A percentile compares a stretch with the other conserved stretches of the same genome.
phyloP scores from a whole-genome alignment of 2,329 filamentous ascomycete genomes.

The Magnaporthiopsis poae region DNA sequence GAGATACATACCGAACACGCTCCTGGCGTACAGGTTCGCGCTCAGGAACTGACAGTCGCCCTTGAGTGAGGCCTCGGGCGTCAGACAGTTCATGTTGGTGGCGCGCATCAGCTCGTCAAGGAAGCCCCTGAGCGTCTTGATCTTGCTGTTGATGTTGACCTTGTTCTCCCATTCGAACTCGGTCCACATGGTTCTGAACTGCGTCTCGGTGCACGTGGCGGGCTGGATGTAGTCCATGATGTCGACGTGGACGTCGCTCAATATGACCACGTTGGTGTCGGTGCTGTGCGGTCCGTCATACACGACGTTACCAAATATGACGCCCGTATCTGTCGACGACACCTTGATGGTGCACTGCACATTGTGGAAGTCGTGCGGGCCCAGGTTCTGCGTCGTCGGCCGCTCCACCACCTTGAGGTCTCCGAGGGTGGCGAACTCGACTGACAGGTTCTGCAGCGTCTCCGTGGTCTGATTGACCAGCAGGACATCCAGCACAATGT shows the following conservation, averaged over 20 bases:
- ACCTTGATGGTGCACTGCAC: conserved; percentile 98
- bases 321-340: conserved; percentile 91
- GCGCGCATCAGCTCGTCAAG: conserved; percentile 89
- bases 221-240: conserved; percentile 99
- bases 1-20: conserved; percentile 80
- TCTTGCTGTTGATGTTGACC: conserved; percentile 98
- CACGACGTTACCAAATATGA: conserved; percentile 97
- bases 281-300: conserved; percentile 89
- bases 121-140: conserved; percentile 83
- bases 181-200: conserved; percentile 99
- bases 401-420: conserved; percentile 96
- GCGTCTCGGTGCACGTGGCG: conserved; percentile 88
- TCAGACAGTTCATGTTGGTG: conserved; percentile 97
- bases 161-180: conserved; percentile 99
- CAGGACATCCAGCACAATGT: conserved; percentile 92
- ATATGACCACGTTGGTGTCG: conserved; percentile 91
- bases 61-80: conserved; percentile 89
- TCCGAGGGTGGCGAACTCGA: conserved; percentile 95
- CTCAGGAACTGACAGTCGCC: conserved; percentile 97
- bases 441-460: conserved; percentile 90
- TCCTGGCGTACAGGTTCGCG: conserved; percentile 90
- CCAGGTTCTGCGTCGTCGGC: conserved; percentile 90
- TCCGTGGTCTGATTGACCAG: conserved; percentile 95
- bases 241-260: conserved; percentile 96
- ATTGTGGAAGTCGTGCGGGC: conserved; percentile 92